Base-by-base conservation (phyloP, 2,329 filamentous ascomycete genomes). In the Stachybotrys chlorohalonatus region DNA sequence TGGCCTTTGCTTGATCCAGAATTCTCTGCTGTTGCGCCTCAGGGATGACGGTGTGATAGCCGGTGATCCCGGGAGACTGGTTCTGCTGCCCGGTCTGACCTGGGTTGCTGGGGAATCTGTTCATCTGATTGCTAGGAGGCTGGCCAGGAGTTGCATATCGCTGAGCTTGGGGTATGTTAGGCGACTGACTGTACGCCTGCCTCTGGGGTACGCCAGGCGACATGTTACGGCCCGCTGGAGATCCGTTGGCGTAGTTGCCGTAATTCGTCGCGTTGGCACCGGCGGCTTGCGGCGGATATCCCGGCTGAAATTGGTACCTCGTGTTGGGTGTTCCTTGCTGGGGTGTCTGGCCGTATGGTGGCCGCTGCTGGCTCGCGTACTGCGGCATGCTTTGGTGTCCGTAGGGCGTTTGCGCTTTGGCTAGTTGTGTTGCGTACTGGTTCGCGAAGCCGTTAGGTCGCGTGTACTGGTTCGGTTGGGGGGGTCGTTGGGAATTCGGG, bases 401-500 rank as follows among this genome's bases (percentile, higher is more conserved):
- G 55, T 79, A 82, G 0, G 76, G 74, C 7, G 75, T 74, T 55
- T 79, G 76, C 11, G 75, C 70, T 62, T 83, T 83, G 51, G 73
- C 74, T 52, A 80, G 68, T 59, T 78, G 77, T 7, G 76, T 75
- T 5, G 75, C 72, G 58, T 76, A 82, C 51, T 70, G 73, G 53
- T 67, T 70, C 8, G 70, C 66, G 59, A 75, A 80, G 5, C 75
- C 73, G 52, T 77, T 79, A 6, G 75, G 69, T 39, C 76, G 73
- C 32, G 77, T 71, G 62, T 81, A 82, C 54, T 76, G 73, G 42
- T 78, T 73, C 11, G 73, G 71, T 53, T 74, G 74, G 51, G 73
- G 70, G 4, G 70, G 66, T 52, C 71, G 70, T 7, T 69, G 55
- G 52, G 66, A 66, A 11, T 66, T 66, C n/a, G 57, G 57, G 39